Evolutionary conservation across 2,329 filamentous ascomycete genomes (phyloP), one percentile per base, ranked within the genome.

Genomic region (Beauveria varroae): DNA sequence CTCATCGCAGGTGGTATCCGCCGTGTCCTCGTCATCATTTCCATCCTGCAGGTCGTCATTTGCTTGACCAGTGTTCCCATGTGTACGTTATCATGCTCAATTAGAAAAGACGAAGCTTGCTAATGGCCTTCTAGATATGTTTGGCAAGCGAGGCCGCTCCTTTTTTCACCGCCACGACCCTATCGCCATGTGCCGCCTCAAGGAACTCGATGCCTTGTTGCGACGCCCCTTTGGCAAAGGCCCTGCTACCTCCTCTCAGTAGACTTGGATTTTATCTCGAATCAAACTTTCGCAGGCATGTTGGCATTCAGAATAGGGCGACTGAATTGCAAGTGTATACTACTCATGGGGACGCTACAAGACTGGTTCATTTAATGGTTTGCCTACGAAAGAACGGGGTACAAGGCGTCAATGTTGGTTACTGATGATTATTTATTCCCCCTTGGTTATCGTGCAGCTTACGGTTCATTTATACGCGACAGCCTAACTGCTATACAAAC

Each of bases 81-180:
- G 79, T 87, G 91, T 96, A 85, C 81, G 91, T 83, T 26, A 50
- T 51, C 64, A 28, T 24, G 26, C 8, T 26, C 5, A 16, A 26
- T 24, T 6, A 7, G 20, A 40, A 22, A 3, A 6, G 7, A 24
- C 8, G 3, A 14, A 14, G 6, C 18, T 53, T 57, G 37, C 62
- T 64, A 51, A 68, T 44, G n/a, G 55, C 30, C 7, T 1, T 43
- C 9, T 65, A 92, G 89, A 95, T 72, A 74, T 95, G 16, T 89
- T 86, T 65, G 91, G 91, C 9, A 96, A 96, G 76, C 80, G 84
- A 61, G 87, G 90, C 64, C 82, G 91, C 56, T 85, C 84, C 22
- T 92, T 88, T 71, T 93, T 89, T 69, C 80, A 89, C 65, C 81
- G 86, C n/a, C 82, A 93, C 70, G 87, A 95, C 72, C 76, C 93